Conservation (phyloP, 2,329 filamentous ascomycete species). For the Pyrenochaeta sp. region DNA sequence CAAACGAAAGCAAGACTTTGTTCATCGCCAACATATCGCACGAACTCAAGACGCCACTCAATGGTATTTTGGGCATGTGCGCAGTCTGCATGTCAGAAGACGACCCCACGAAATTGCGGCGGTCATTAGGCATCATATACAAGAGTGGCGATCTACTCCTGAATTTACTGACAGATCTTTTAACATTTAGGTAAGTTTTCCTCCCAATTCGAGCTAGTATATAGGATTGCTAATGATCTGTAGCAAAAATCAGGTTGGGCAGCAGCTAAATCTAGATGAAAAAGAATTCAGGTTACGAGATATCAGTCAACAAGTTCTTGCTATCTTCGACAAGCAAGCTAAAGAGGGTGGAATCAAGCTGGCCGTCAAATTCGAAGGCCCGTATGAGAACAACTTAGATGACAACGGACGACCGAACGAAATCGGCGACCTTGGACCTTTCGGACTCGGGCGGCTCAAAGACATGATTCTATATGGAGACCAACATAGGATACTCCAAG, state of each 20-base stretch:
- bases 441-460: conserved; percentile 73
- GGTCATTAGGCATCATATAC: conserved; percentile 86
- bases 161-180: conserved; percentile 85
- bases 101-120: conserved; percentile 77
- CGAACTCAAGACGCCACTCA: conserved; percentile 91
- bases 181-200: conserved; percentile 70
- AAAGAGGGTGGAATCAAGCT: conserved; percentile 80
- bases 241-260: conserved; percentile 92
- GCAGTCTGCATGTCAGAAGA: conserved; percentile 93
- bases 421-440: conserved; percentile 69
- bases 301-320: conserved; percentile 79
- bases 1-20: conserved; percentile 95
- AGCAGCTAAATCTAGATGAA: conserved; percentile 81
- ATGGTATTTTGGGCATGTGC: conserved; percentile 94
- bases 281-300: conserved; percentile 87
- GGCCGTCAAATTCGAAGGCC: conserved; percentile 73
- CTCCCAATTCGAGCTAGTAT: background rate
- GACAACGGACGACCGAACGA: conserved; percentile 46
- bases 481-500: conserved; percentile 86
- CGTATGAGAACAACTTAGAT: conserved; percentile 50
- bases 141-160: conserved; percentile 85
- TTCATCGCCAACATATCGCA: conserved; percentile 95
- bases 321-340: conserved; percentile 91
- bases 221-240: conserved; percentile 2
- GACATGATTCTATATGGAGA: conserved; percentile 95